Evolutionary conservation across 495 filamentous ascomycete genomes (phyloP).

Genomic region (Polyplosphaeria fusca): DNA sequence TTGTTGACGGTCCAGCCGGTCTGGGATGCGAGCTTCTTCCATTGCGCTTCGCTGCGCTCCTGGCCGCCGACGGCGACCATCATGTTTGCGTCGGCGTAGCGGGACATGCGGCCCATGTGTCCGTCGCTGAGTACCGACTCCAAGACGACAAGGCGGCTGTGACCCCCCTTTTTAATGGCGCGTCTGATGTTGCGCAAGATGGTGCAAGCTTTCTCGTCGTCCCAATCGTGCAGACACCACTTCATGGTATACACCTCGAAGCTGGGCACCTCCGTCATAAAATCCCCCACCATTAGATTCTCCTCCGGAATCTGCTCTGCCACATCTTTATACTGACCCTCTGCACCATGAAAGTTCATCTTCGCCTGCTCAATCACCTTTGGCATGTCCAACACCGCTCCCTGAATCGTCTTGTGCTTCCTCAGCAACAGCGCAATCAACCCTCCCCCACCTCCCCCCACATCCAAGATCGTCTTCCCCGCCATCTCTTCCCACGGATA

Average conservation of each 20-base stretch:
- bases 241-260: constrained; percentile 36
- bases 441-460: constrained; percentile 28
- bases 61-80: constrained; percentile 18
- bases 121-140: constrained; percentile 35
- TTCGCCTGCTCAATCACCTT: constrained; percentile 7
- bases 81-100: constrained; percentile 22
- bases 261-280: constrained; percentile 28
- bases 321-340: constrained; percentile 17
- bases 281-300: constrained; percentile 33
- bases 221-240: constrained; percentile 40
- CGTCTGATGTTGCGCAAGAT: constrained; percentile 23
- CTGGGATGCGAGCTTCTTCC: not conserved
- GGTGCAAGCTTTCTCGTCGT: constrained; percentile 25
- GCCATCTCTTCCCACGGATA: constrained; percentile 38
- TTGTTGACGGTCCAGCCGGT: constrained; percentile 7
- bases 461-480: constrained; percentile 23
- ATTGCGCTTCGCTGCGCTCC: constrained; percentile 9
- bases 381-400: constrained; percentile 16
- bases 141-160: constrained; percentile 31
- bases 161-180: constrained; percentile 9
- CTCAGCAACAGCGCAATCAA: constrained; percentile 22
- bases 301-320: constrained; percentile 5
- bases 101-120: constrained; percentile 12
- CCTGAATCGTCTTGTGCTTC: constrained; percentile 8
- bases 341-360: constrained; percentile 5